Evolutionary conservation across 2,329 filamentous ascomycete genomes (phyloP), one percentile per base, ranked within the genome.

Genomic region (Fusarium austroafricanum): DNA sequence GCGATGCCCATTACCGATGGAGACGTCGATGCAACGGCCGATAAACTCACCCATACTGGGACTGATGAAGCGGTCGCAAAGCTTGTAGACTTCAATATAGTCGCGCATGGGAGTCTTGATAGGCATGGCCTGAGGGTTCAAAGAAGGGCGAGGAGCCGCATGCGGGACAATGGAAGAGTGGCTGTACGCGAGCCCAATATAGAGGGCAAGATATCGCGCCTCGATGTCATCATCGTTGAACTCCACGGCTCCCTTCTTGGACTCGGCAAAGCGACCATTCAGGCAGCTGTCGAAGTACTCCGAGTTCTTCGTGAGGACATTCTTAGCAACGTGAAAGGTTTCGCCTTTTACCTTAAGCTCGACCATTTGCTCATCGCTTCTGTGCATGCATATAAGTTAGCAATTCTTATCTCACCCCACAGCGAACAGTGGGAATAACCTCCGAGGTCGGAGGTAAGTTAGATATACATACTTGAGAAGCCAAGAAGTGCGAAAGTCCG

Each of bases 51-150:
- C 73, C 72, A 79, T 78, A 5, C 55, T 35, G 1, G 55, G 51
- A 53, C 77, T 77, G 15, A 79, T 55, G 51, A 79, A 79, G 14
- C 77, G 73, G 38, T 79, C 78, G 53, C 78, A 79, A 11, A 79
- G 73, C 67, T 79, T 79, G 61, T 74, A 78, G 5, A 79, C 78
- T 44, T 79, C 77, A 31, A 79, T 57, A 18, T 70, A 77, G 52
- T 79, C 78, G 15, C 71, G 58, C 21, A 79, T 68, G 8, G 75
- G 68, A 11, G 76, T 75, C 43, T 70, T 70, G n/a, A 67, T 61
- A 4, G 58, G 63, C 17, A 59, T 59, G 14, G 72, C 61, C 62
- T 78, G 71, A 3, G 77, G 77, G 52, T 65, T 72, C 11, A 61
- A 42, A 4, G 69, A 46, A 4, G 71, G 69, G 2, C 60, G 46